phyloP scores from a whole-genome alignment of 2,329 filamentous ascomycete genomes.

The Fusarium sp. region DNA sequence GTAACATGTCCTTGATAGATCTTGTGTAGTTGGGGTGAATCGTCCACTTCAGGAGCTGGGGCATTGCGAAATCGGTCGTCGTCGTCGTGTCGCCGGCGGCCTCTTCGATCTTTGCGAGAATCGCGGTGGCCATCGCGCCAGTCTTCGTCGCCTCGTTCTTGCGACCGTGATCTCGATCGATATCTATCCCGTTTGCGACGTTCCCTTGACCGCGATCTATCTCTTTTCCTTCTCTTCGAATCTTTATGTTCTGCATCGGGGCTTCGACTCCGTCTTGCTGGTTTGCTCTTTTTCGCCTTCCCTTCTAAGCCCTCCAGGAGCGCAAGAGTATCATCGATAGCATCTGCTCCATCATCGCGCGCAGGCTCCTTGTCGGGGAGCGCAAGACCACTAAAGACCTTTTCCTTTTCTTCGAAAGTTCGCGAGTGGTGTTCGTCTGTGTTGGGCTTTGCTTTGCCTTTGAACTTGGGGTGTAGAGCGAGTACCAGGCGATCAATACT shows the following conservation, averaged over 20 bases:
- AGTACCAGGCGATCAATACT: conserved; percentile 90
- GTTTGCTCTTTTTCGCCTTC: conserved; percentile 67
- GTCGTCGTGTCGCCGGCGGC: conserved; percentile 58
- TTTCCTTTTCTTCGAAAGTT: conserved; percentile 78
- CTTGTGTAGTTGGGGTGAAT: conserved; percentile 84
- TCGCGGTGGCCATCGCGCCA: conserved; percentile 55
- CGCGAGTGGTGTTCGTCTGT: conserved; percentile 57
- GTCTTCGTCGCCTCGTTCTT: conserved; percentile 62
- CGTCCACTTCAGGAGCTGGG: conserved; percentile 82
- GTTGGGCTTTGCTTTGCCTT: conserved; percentile 63
- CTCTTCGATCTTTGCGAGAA: conserved; percentile 52
- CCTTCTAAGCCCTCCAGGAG: conserved; percentile 87
- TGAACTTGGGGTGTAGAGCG: conserved; percentile 93
- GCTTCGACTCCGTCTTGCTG: conserved; percentile 68
- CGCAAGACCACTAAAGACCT: conserved; percentile 90
- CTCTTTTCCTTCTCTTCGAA: conserved; percentile 58
- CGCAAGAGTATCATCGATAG: conserved; percentile 92
- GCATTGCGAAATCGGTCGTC: conserved; percentile 74
- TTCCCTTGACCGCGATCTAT: conserved; percentile 60
- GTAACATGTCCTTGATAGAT: conserved; percentile 92
- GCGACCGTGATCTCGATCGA: conserved; percentile 56
- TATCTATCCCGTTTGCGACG: conserved; percentile 54
- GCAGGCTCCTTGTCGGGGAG: conserved; percentile 79
- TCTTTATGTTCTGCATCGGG: conserved; percentile 63
- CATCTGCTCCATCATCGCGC: conserved; percentile 64